Evolutionary conservation across 225 moss, liverwort and hornwort genomes (phyloP).

Genomic region (Pleurozium schreberi): DNA sequence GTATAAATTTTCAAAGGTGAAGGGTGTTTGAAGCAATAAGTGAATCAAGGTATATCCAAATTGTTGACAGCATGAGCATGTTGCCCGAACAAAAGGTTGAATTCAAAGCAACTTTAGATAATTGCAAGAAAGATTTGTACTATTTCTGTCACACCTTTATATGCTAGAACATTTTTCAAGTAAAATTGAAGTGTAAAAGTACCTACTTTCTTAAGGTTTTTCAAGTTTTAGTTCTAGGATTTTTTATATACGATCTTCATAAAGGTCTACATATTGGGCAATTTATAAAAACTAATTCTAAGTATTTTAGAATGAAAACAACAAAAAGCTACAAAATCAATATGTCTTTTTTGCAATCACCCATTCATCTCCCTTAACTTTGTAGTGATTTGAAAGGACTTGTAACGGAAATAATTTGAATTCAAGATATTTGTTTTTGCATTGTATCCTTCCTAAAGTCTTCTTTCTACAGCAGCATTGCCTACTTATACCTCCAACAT

Average conservation of each 20-base stretch:
- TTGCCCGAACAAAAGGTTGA: neutral
- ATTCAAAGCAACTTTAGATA: neutral
- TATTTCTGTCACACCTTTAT: neutral
- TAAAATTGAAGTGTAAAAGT: neutral
- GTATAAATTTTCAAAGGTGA: neutral
- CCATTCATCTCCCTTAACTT: neutral
- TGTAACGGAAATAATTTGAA: neutral
- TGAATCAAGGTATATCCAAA: neutral
- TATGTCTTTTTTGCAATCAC: neutral
- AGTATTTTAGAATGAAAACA: neutral
- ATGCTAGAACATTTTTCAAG: neutral
- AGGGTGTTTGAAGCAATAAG: neutral
- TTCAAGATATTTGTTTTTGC: neutral
- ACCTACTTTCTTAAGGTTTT: neutral
- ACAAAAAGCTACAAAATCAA: neutral
- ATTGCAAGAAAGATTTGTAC: neutral
- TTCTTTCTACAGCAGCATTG: neutral
- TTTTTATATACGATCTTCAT: neutral
- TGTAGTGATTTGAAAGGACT: neutral
- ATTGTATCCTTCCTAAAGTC: neutral
- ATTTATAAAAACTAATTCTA: neutral
- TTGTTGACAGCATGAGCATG: neutral
- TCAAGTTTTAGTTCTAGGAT: neutral
- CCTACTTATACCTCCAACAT: no score
- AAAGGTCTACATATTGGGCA: neutral